These are phyloP conservation scores for Populus hybrid DNA, from an alignment of 441 rosid genomes.

Conservation along the genomic window DNA sequence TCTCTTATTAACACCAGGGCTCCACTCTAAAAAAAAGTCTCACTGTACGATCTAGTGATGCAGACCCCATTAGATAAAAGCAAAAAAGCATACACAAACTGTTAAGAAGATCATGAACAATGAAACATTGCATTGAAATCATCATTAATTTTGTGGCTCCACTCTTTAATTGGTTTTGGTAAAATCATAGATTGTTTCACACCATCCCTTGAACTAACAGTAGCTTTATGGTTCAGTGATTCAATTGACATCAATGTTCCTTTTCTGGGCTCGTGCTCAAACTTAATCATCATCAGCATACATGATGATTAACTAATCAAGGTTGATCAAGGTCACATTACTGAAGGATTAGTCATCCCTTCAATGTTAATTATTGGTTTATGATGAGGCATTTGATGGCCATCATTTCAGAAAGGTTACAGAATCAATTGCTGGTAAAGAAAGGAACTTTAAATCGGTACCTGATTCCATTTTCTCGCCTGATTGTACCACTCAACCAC, in stretches of 20 bases:
- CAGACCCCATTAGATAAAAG: constrained; percentile 2
- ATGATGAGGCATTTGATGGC: constrained; percentile 1
- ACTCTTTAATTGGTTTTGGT: constrained; percentile 8
- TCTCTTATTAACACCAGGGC: constrained; percentile 12
- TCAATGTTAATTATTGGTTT: constrained; percentile 3
- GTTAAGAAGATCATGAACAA: not conserved
- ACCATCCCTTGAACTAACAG: constrained; percentile 1
- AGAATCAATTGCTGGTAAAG: not conserved
- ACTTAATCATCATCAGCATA: not conserved
- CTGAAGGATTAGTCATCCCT: not conserved
- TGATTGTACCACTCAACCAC: constrained; percentile 73
- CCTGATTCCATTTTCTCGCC: constrained; percentile 97
- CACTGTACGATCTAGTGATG: not conserved
- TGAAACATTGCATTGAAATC: not conserved
- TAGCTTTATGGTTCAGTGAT: constrained; percentile 4
- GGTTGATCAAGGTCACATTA: not conserved
- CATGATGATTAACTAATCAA: not conserved
- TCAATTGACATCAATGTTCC: constrained; percentile 14
- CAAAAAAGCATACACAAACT: not conserved
- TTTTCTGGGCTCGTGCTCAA: constrained; percentile 16
- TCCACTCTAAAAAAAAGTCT: constrained; percentile 10
- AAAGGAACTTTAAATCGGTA: constrained; percentile 16
- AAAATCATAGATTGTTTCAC: not conserved
- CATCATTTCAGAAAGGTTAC: not conserved
- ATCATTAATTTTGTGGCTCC: constrained; percentile 10